Evolutionary conservation across 2,329 filamentous ascomycete species (phyloP), one percentile per base, ranked within the genome.

Genomic region (Sordariomycetes sp.): DNA sequence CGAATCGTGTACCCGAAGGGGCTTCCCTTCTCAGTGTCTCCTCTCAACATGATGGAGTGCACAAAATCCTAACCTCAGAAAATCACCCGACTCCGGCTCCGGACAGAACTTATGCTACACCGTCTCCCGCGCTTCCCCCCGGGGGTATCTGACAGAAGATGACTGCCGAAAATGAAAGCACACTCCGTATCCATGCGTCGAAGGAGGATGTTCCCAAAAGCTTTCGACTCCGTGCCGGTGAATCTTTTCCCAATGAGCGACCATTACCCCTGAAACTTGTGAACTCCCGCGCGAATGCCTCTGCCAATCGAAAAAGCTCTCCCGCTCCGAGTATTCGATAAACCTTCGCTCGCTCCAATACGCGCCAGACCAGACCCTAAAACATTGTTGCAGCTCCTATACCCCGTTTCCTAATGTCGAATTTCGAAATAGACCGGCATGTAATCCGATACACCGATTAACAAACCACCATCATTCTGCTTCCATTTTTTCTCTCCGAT

Each of bases 261-360:
- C 55, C 34, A 25, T 51, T 25, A 37, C 55, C 55, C 55, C 25
- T 35, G 50, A 50, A 37, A 50, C 43, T 61, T 52, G n/a, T n/a
- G 52, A 61, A 60, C 59, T 61, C 58, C 62, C 58, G 50, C 46
- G 59, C 59, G 59, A 59, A 61, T 63, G 59, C 53, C 57, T 60
- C 58, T 57, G 25, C 32, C 55, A 34, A 32, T 40, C 24, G 46
- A 54, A 51, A 55, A 20, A 53, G 48, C 58, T 43, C 52, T 53
- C 24, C 37, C 43, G 7, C 8, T 24, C 22, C n/a, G 8, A 6
- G 11, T 24, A n/a, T 20, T 24, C 46, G n/a, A 32, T 4, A 32
- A 32, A 8, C 22, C 46, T 50, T 20, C 46, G 7, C 8, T 24
- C 46, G 5, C 8, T 50, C 46, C 46, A 12, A 50, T 24, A 50